Conservation (phyloP, 176 grass and related monocot species). For the Raddia guianensis region DNA sequence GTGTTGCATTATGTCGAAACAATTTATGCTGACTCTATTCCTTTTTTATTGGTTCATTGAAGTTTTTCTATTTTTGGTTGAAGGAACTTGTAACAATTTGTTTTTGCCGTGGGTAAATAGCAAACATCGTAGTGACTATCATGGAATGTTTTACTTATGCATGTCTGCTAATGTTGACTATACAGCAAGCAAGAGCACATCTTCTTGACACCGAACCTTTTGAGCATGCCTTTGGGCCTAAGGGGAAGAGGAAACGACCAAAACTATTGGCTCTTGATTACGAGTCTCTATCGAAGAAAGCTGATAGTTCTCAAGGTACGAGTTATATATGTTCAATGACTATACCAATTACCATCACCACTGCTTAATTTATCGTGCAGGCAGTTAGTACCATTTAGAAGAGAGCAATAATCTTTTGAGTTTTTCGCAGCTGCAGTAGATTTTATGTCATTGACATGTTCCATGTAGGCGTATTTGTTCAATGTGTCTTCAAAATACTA, state of each 20-base stretch:
- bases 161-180: constrained; percentile 33
- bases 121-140: not conserved
- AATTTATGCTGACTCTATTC: not conserved
- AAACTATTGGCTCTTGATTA: constrained; percentile 68
- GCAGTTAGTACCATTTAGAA: not conserved
- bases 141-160: constrained; percentile 5
- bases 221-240: constrained; percentile 91
- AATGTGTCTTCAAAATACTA: not conserved
- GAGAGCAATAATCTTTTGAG: not conserved
- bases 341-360: not conserved
- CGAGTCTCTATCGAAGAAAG: constrained; percentile 78
- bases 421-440: not conserved
- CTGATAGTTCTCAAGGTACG: constrained; percentile 79
- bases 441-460: not conserved
- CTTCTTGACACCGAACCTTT: constrained; percentile 89
- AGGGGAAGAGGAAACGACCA: constrained; percentile 82
- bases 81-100: not conserved
- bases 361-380: not conserved
- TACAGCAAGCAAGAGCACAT: constrained; percentile 87
- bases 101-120: not conserved
- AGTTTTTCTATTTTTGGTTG: not conserved
- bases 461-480: not conserved
- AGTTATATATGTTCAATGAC: not conserved
- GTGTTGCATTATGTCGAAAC: not conserved
- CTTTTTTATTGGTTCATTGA: not conserved